Conservation (phyloP, 2,329 filamentous ascomycete species). For the Calonectria hawksworthii region DNA sequence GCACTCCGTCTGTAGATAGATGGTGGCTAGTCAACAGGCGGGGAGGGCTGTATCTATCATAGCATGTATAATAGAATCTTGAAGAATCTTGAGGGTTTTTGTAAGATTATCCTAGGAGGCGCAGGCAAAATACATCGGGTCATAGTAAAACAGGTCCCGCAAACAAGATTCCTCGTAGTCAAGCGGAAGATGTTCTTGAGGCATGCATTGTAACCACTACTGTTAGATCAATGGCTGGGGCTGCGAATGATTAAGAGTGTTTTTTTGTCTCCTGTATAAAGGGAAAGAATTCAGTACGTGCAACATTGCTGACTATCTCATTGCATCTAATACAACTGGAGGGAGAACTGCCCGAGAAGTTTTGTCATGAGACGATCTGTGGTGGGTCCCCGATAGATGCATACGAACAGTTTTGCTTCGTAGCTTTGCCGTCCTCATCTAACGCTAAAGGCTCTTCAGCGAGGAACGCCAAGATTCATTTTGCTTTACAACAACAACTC, state of each 20-base stretch:
- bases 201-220: neutral
- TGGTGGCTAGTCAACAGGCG: neutral
- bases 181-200: neutral
- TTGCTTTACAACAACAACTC: neutral
- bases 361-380: neutral
- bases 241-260: neutral
- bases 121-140: neutral
- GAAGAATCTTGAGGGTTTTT: conserved; percentile 34
- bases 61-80: conserved; percentile 43
- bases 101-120: conserved; percentile 33
- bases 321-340: neutral
- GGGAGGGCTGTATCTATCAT: conserved; percentile 34
- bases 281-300: neutral
- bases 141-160: too few relatives aligned
- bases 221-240: neutral
- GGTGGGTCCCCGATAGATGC: conserved; percentile 42
- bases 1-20: neutral
- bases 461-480: neutral
- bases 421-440: conserved; percentile 1
- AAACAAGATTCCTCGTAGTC: neutral
- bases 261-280: neutral
- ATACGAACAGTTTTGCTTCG: conserved; percentile 33
- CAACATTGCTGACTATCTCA: neutral
- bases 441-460: neutral
- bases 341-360: neutral